Conservation (phyloP, 345 rosid genomes). For the Eucalyptus marginata region DNA sequence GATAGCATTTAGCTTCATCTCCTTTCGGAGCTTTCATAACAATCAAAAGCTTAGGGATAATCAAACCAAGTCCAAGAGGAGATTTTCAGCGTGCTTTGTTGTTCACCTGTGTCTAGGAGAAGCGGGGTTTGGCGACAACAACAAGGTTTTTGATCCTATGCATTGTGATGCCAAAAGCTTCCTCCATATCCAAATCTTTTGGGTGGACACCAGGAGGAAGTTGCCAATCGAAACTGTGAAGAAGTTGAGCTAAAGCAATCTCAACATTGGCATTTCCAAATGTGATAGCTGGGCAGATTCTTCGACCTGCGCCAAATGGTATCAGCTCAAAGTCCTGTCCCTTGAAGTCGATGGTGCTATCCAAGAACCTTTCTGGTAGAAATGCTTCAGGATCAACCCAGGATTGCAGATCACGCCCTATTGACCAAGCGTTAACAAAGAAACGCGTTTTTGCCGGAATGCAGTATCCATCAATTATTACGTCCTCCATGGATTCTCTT, state of each 20-base stretch:
- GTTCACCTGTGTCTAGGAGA: neutral
- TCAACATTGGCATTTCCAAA: slow-evolving; percentile 29
- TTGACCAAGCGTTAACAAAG: slow-evolving; percentile 22
- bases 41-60: neutral
- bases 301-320: slow-evolving; percentile 47
- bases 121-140: slow-evolving; percentile 12
- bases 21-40: neutral
- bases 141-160: slow-evolving; percentile 4
- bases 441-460: slow-evolving; percentile 27
- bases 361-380: slow-evolving; percentile 34
- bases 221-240: slow-evolving; percentile 42
- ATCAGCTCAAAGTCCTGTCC: slow-evolving; percentile 40
- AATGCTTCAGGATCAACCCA: slow-evolving; percentile 35
- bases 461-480: slow-evolving; percentile 23
- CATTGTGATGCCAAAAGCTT: slow-evolving; percentile 19
- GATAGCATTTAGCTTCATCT: neutral
- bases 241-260: slow-evolving; percentile 38
- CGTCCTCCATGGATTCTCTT: slow-evolving; percentile 37
- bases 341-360: slow-evolving; percentile 22
- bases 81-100: neutral
- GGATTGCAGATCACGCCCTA: slow-evolving; percentile 22
- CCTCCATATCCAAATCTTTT: slow-evolving; percentile 20
- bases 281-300: slow-evolving; percentile 31
- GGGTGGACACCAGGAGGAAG: slow-evolving; percentile 19
- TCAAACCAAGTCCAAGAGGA: neutral